Evolutionary conservation across 2,329 filamentous ascomycete genomes (phyloP).

Genomic region (Teratosphaeria viscida): DNA sequence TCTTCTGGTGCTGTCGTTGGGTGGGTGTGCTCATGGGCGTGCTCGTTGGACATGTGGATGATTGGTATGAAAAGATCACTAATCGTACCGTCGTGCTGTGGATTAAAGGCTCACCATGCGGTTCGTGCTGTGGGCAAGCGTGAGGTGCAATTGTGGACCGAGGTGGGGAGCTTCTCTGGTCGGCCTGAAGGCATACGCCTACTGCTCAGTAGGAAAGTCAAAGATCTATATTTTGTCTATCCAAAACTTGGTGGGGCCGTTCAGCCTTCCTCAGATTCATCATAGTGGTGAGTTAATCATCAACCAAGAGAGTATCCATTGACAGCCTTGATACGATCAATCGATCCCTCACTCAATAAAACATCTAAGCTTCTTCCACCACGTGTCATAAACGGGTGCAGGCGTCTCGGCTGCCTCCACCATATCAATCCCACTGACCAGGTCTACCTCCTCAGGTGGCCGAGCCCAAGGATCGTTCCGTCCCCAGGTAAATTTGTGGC

Average conservation of each 20-base stretch:
- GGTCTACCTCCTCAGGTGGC: slow-evolving; percentile 40
- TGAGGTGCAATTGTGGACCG: neutral
- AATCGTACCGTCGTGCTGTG: too few species aligned
- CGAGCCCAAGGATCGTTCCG: slow-evolving; percentile 43
- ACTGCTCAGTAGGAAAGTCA: too few species aligned
- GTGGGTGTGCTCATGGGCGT: neutral
- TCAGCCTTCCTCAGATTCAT: too few species aligned
- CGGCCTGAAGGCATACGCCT: neutral
- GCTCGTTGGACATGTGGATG: neutral
- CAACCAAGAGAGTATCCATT: neutral
- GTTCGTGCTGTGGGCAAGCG: neutral
- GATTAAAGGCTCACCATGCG: too few species aligned
- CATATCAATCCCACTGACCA: slow-evolving; percentile 34
- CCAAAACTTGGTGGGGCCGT: too few species aligned
- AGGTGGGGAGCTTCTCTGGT: neutral
- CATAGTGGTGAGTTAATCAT: too few species aligned
- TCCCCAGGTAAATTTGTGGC: slow-evolving; percentile 37
- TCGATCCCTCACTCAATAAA: neutral
- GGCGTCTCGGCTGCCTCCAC: slow-evolving; percentile 25
- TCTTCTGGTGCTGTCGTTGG: slow-evolving; percentile 15
- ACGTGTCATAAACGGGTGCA: slow-evolving; percentile 14
- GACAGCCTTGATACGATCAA: neutral
- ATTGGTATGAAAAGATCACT: too few species aligned
- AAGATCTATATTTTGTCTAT: too few species aligned
- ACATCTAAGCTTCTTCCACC: slow-evolving; percentile 25